phyloP scores from a whole-genome alignment of 768 basidiomycete genomes.

The Asterophora parasitica region DNA sequence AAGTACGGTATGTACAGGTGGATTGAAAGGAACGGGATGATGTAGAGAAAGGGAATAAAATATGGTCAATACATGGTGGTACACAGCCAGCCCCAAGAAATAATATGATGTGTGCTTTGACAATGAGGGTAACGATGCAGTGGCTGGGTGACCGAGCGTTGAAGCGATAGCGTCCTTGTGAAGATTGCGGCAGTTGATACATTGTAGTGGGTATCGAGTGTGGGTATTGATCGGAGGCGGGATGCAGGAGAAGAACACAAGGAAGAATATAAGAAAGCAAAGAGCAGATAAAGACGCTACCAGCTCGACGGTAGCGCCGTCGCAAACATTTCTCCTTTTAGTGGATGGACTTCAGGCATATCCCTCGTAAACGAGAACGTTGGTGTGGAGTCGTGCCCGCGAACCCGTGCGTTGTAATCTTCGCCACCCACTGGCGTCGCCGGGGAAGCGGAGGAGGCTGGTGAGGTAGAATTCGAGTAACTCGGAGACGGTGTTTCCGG shows the following conservation, averaged over 20 bases:
- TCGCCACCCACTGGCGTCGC: constrained; percentile 53
- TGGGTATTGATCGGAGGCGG: constrained; percentile 6
- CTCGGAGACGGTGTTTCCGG: constrained; percentile 55
- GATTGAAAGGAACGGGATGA: not conserved
- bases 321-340: constrained; percentile 62
- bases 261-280: constrained; percentile 15
- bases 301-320: constrained; percentile 57
- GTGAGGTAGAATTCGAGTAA: constrained; percentile 50
- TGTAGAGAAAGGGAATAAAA: not conserved
- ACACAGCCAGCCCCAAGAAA: constrained; percentile 13
- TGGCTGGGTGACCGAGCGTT: constrained; percentile 4
- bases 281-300: constrained; percentile 33
- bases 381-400: constrained; percentile 37
- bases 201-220: constrained; percentile 12
- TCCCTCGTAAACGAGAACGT: constrained; percentile 30
- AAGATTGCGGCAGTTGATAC: constrained; percentile 8
- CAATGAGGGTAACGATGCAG: not conserved
- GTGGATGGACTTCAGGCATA: constrained; percentile 33
- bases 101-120: constrained; percentile 7
- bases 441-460: constrained; percentile 58
- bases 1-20: constrained; percentile 3
- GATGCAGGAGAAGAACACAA: constrained; percentile 15
- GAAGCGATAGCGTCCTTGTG: constrained; percentile 9
- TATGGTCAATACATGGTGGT: constrained; percentile 5
- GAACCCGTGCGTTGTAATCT: constrained; percentile 46